Evolutionary conservation across 1,139 yeast genomes (phyloP), one percentile per base, ranked within the genome.

Genomic region (Hyphopichia burtonii): DNA sequence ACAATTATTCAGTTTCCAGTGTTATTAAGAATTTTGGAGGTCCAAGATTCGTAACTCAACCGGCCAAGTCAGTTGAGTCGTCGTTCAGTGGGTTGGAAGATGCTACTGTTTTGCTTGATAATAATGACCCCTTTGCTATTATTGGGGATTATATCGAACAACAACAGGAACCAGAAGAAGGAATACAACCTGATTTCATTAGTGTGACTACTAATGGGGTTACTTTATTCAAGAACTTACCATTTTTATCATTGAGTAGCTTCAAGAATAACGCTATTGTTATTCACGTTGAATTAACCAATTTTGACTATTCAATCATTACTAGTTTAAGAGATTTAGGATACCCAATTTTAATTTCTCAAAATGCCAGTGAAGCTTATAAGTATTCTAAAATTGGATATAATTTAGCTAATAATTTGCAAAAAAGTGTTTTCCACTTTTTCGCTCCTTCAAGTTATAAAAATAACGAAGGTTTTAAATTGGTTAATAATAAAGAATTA

Each of bases 321-420:
- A 71, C 91, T 14, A 78, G 88, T 10, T 70, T 87, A 51, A 81
- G 91, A 56, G 94, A 88, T 61, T 71, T 85, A 39, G 80, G 81
- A 16, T 76, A 73, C 50, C 78, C 83, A 10, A 71, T 86, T 23
- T 63, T 89, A 46, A 75, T 89, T 42, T 86, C 96, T 10, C 82
- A 79, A 52, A 67, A 72, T 34, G 61, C 76, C 5, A 63, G 66
- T 27, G 87, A 84, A 50, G 71, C 85, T 9, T 64, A 69, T 39
- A 73, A 71, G 43, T 69, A 77, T 41, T 68, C 86, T 12, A 61
- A 75, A 32, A 76, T 82, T 22, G 78, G 93, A 1, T 77, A 82
- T 53, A 67, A 81, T 38, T 63, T 82, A 40, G 78, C 93, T 6
- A 59, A 68, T 18, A 66, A 66, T 42, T 61, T 74, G 32, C 52